phyloP scores from a whole-genome alignment of 1,284 basidiomycete genomes.

The Ustilago hordei region DNA sequence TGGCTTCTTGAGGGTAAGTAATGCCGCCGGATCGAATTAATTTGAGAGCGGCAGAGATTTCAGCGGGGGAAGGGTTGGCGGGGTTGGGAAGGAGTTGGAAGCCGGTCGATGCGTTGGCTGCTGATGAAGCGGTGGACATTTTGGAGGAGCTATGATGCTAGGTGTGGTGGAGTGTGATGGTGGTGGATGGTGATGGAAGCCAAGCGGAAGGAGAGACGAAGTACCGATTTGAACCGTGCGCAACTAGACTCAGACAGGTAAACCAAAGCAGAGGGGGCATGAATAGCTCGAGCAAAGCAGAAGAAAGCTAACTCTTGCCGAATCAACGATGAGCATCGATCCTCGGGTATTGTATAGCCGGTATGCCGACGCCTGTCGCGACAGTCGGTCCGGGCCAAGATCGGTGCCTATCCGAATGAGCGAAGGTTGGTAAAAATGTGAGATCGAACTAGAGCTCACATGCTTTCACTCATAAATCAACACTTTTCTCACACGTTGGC shows the following conservation, averaged over 20 bases:
- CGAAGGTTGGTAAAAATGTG: not conserved
- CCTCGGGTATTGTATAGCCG: no score
- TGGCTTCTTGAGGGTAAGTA: conserved; percentile 23
- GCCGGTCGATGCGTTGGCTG: conserved; percentile 21
- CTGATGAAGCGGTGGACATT: conserved; percentile 30
- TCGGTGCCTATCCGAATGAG: no score
- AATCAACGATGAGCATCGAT: no score
- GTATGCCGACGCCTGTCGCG: no score
- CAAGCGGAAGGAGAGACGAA: not conserved
- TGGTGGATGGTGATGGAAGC: not conserved
- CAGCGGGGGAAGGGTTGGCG: conserved; percentile 15
- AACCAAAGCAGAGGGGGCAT: not conserved
- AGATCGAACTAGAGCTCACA: not conserved
- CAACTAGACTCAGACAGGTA: not conserved
- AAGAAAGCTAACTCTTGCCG: no score
- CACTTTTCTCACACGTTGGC: conserved; percentile 7
- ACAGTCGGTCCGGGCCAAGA: no score
- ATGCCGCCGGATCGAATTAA: conserved; percentile 30
- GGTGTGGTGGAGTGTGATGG: not conserved
- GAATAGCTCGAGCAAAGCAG: no score
- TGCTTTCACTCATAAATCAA: conserved; percentile 3
- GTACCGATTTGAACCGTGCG: no score
- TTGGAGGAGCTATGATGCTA: not conserved
- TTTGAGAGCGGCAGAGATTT: conserved; percentile 28
- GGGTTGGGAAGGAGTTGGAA: conserved; percentile 37